Base-by-base conservation (phyloP, 2,329 filamentous ascomycete genomes). In the Phialophora expanda region DNA sequence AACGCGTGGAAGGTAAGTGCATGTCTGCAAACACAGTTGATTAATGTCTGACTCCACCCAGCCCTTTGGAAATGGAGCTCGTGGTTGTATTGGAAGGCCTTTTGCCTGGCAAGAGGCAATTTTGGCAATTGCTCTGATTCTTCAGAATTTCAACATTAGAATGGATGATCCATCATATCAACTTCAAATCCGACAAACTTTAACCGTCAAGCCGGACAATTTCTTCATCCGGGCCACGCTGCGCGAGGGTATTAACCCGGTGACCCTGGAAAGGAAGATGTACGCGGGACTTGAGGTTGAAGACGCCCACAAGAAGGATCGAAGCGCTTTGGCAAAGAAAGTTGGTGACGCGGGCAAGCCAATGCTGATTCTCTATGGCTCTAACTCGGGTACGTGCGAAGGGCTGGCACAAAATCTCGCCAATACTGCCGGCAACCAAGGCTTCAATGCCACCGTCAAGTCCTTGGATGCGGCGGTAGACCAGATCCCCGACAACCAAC, bases 71-170 rank as follows among this genome's bases (percentile, higher is more conserved):
- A 90, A 90, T 65, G 90, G 90, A 1, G 81, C 84, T 68, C 80
- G 90, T 61, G 88, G 81, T 0, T 93, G 90, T 71, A 92, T 93
- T 66, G 90, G 90, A 3, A 81, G 89, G 1, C 83, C 86, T 0
- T 93, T 93, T 74, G 89, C 90, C 0, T 90, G 88, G 87, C 90
- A 93, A 73, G 90, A 93, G 76, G 82, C 85, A 1, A 74, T 89
- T 4, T 77, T 91, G 0, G 83, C 84, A 8, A 80, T 87, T 70
- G 86, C 87, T 0, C 82, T 90, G 71, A 74, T 91, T 12, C 79
- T 92, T 64, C 89, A 92, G 72, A 90, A 89, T 72, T 91, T 92
- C 78, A 85, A 91, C 70, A 86, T 92, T 66, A 80, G 82, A 56
- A 76, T 87, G 62, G 84, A 85, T 46, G 85, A 92, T 67, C 84